phyloP scores from a whole-genome alignment of 129 eudicot genomes.

The Escallonia rubra region DNA sequence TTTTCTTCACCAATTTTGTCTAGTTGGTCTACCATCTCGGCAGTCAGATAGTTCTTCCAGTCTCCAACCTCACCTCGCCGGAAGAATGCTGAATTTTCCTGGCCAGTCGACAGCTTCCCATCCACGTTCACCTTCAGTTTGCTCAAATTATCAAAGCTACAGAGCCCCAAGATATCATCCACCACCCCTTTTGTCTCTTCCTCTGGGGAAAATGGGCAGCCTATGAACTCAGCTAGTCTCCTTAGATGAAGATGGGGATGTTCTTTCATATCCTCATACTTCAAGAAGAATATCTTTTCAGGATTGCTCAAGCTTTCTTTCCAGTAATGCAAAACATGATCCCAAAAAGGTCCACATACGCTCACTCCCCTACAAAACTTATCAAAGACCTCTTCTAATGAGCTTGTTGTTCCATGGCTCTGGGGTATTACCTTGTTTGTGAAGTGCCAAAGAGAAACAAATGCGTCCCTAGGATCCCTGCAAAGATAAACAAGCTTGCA shows the following conservation, averaged over 20 bases:
- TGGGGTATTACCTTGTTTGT: neutral
- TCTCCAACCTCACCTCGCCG: constrained; percentile 36
- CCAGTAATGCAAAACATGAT: constrained; percentile 29
- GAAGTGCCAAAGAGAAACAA: constrained; percentile 28
- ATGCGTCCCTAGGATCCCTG: constrained; percentile 27
- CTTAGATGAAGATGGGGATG: constrained; percentile 1
- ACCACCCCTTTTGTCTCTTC: constrained; percentile 17
- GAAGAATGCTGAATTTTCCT: constrained; percentile 13
- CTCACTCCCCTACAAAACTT: constrained; percentile 14
- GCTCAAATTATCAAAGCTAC: constrained; percentile 23
- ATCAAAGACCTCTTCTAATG: constrained; percentile 6
- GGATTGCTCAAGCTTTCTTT: constrained; percentile 12
- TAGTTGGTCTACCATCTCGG: constrained; percentile 17
- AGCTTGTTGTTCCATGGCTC: neutral
- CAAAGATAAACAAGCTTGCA: constrained; percentile 25
- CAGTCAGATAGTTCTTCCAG: constrained; percentile 22
- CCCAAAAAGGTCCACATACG: constrained; percentile 32
- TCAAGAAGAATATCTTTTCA: constrained; percentile 24
- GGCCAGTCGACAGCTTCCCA: constrained; percentile 4
- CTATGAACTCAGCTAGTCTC: constrained; percentile 23
- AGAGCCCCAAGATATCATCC: constrained; percentile 11
- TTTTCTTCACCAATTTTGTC: constrained; percentile 16
- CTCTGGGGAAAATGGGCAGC: constrained; percentile 14
- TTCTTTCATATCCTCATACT: constrained; percentile 29
- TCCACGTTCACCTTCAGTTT: constrained; percentile 26